These are phyloP conservation scores for Fraxinus sp. DNA, from an alignment of 305 asterid species.

Conservation along the genomic window DNA sequence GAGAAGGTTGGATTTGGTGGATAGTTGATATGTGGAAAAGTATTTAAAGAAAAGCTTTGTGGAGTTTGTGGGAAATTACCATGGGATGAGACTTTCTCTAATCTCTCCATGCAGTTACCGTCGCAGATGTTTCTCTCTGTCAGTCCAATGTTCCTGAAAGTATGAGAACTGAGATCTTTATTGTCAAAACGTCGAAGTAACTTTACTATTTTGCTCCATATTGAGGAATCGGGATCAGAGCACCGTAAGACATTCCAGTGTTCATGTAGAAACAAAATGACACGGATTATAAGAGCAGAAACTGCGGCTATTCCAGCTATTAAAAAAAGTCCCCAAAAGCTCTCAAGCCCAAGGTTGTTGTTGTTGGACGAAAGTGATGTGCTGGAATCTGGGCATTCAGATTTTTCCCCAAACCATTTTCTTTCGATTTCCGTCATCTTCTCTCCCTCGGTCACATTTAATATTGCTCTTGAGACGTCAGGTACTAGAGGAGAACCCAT, in stretches of 20 bases:
- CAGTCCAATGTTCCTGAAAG: slow-evolving; percentile 12
- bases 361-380: slow-evolving; percentile 23
- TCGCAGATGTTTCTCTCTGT: background rate
- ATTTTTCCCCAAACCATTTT: slow-evolving; percentile 28
- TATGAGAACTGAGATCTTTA: slow-evolving; percentile 23
- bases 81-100: background rate
- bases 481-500: slow-evolving; percentile 50
- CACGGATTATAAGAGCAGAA: slow-evolving; percentile 25
- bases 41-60: background rate
- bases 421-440: slow-evolving; percentile 31
- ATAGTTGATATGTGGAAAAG: background rate
- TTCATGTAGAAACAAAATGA: slow-evolving; percentile 20
- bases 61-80: background rate
- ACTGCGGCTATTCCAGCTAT: slow-evolving; percentile 31
- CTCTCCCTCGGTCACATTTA: slow-evolving; percentile 33
- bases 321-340: slow-evolving; percentile 44
- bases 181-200: slow-evolving; percentile 24
- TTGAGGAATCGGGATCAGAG: slow-evolving; percentile 23
- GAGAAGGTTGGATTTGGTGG: slow-evolving; percentile 5
- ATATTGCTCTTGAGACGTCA: slow-evolving; percentile 45
- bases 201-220: slow-evolving; percentile 20
- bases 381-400: slow-evolving; percentile 26
- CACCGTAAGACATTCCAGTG: slow-evolving; percentile 19
- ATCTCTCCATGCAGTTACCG: background rate
- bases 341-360: slow-evolving; percentile 34